These are phyloP conservation scores for Skeletonema menzelii DNA, from an alignment of 108 stramenopile species.

Conservation along the genomic window DNA sequence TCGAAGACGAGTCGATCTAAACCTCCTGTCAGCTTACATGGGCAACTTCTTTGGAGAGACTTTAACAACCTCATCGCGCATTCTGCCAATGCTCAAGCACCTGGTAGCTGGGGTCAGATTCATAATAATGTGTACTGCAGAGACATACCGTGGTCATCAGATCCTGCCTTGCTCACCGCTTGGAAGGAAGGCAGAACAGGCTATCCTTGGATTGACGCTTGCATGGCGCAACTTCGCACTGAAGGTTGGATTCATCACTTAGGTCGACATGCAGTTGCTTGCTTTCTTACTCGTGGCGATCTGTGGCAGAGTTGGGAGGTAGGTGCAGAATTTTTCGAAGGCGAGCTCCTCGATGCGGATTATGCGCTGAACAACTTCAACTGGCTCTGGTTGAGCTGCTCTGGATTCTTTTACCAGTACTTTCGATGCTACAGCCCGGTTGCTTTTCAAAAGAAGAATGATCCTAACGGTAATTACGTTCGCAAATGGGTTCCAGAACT, in stretches of 20 bases:
- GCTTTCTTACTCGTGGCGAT: slow-evolving; percentile 94
- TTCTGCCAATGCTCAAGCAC: slow-evolving; percentile 53
- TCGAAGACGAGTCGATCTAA: slow-evolving; percentile 55
- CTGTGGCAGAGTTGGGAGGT: slow-evolving; percentile 94
- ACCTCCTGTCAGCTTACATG: slow-evolving; percentile 94
- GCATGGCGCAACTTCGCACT: slow-evolving; percentile 90
- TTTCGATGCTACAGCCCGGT: slow-evolving; percentile 95
- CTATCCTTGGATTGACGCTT: slow-evolving; percentile 96
- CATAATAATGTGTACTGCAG: slow-evolving; percentile 73
- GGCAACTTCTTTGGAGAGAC: slow-evolving; percentile 95
- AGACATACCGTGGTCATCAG: slow-evolving; percentile 89
- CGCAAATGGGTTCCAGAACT: slow-evolving; percentile 88
- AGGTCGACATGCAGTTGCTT: slow-evolving; percentile 94
- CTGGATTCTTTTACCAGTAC: slow-evolving; percentile 92
- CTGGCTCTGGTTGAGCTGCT: slow-evolving; percentile 94
- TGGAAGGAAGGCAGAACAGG: slow-evolving; percentile 95
- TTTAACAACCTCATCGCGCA: slow-evolving; percentile 90
- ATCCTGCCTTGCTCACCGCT: slow-evolving; percentile 61
- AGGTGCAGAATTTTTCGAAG: slow-evolving; percentile 85
- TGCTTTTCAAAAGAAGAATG: slow-evolving; percentile 92
- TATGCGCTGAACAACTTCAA: slow-evolving; percentile 95
- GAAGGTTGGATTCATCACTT: slow-evolving; percentile 98
- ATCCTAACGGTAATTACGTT: slow-evolving; percentile 88
- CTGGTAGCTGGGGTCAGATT: slow-evolving; percentile 73
- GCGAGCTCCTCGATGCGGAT: slow-evolving; percentile 91